Evolutionary conservation across 2,329 filamentous ascomycete genomes (phyloP).

Genomic region (Pseudocercospora crystallina): DNA sequence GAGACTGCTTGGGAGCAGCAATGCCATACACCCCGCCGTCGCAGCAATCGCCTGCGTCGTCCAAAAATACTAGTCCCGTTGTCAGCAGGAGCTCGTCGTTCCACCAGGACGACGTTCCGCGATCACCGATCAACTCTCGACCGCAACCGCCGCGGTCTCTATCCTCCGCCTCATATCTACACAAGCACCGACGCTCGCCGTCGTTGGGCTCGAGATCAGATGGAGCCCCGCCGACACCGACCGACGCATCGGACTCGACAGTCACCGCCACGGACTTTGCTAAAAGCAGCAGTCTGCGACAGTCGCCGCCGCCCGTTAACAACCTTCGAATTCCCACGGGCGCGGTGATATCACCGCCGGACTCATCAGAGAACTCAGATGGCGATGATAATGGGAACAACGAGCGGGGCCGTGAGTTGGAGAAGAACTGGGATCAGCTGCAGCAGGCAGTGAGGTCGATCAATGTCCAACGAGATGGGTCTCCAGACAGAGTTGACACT

Average conservation of each 20-base stretch:
- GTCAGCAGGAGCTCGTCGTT: slow-evolving; percentile 54
- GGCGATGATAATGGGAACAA: slow-evolving; percentile 59
- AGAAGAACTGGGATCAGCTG: slow-evolving; percentile 61
- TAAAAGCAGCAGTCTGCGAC: slow-evolving; percentile 65
- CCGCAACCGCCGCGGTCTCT: slow-evolving; percentile 56
- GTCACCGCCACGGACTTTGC: slow-evolving; percentile 31
- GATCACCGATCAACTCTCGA: slow-evolving; percentile 40
- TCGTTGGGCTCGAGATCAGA: slow-evolving; percentile 40
- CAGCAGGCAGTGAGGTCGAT: slow-evolving; percentile 82
- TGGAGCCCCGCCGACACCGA: slow-evolving; percentile 30
- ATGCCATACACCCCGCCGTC: slow-evolving; percentile 90
- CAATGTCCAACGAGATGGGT: slow-evolving; percentile 62
- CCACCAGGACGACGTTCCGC: slow-evolving; percentile 39
- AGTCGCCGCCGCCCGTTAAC: slow-evolving; percentile 79
- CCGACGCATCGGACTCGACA: slow-evolving; percentile 24
- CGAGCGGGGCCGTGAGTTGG: slow-evolving; percentile 40
- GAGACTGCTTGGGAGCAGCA: slow-evolving; percentile 26
- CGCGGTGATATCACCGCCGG: slow-evolving; percentile 86
- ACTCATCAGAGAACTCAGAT: slow-evolving; percentile 76
- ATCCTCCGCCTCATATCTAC: slow-evolving; percentile 61
- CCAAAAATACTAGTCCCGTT: slow-evolving; percentile 53
- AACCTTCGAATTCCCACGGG: slow-evolving; percentile 76
- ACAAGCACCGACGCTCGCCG: slow-evolving; percentile 60
- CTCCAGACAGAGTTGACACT: slow-evolving; percentile 47
- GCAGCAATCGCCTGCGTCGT: slow-evolving; percentile 60